These are phyloP conservation scores for Globisporangium nunn DNA, from an alignment of 352 stramenopile genomes.

Conservation along the genomic window DNA sequence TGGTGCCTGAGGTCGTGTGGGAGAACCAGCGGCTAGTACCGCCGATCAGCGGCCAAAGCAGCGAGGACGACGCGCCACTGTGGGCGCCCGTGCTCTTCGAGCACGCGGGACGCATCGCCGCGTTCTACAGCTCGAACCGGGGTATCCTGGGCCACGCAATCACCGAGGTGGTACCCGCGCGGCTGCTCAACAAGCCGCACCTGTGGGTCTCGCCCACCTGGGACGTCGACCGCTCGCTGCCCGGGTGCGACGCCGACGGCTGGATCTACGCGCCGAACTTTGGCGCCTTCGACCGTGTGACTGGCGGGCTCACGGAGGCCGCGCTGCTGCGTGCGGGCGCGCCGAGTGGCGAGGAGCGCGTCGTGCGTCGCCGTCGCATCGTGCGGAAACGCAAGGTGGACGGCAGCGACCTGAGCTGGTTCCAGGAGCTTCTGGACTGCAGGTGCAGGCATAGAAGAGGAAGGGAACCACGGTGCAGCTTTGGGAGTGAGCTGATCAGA, in stretches of 20 bases:
- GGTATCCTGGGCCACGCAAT: slow-evolving; percentile 46
- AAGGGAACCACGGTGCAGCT: neutral
- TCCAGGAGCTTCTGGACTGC: slow-evolving; percentile 75
- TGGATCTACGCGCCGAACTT: slow-evolving; percentile 62
- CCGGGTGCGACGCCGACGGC: slow-evolving; percentile 50
- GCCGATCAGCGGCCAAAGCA: slow-evolving; percentile 1
- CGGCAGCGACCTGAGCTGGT: slow-evolving; percentile 72
- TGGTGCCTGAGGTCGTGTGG: slow-evolving; percentile 51
- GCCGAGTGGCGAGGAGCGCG: slow-evolving; percentile 14
- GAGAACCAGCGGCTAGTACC: slow-evolving; percentile 28
- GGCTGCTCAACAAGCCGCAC: slow-evolving; percentile 63
- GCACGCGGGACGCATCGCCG: slow-evolving; percentile 26
- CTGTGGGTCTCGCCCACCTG: slow-evolving; percentile 62
- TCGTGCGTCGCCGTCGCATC: slow-evolving; percentile 44
- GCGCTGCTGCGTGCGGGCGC: slow-evolving; percentile 1
- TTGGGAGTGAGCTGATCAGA: neutral
- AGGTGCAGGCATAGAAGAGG: slow-evolving; percentile 23
- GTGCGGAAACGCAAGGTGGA: slow-evolving; percentile 64
- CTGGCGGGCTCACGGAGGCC: neutral
- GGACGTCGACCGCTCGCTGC: slow-evolving; percentile 46
- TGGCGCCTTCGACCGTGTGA: slow-evolving; percentile 19
- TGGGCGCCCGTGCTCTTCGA: slow-evolving; percentile 40
- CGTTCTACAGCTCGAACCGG: slow-evolving; percentile 62
- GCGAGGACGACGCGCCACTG: neutral
- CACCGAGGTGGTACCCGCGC: slow-evolving; percentile 50